Evolutionary conservation across 495 filamentous ascomycete genomes (phyloP).

Genomic region (Talaromyces ruber): DNA sequence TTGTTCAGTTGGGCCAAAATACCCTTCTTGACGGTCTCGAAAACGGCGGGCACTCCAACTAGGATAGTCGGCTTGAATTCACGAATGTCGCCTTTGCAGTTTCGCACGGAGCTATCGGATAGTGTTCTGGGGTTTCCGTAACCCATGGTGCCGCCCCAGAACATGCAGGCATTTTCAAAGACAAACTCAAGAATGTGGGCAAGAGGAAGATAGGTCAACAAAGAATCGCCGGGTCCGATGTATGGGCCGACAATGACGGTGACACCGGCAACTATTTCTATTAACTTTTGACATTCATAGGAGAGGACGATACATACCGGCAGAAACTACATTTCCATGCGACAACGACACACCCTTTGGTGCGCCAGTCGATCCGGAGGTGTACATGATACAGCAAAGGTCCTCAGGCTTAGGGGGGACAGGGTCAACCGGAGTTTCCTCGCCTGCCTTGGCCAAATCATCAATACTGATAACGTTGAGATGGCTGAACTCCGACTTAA

Average conservation of each 20-base stretch:
- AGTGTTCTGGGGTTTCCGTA: constrained; percentile 93
- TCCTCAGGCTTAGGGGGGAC: constrained; percentile 76
- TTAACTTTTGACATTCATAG: background rate
- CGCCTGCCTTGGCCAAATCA: constrained; percentile 72
- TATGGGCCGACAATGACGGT: constrained; percentile 76
- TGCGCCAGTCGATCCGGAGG: constrained; percentile 92
- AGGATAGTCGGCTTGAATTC: constrained; percentile 89
- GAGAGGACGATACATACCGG: constrained; percentile 46
- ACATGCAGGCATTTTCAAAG: constrained; percentile 87
- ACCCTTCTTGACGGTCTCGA: constrained; percentile 98
- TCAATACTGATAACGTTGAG: constrained; percentile 77
- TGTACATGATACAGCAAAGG: constrained; percentile 99
- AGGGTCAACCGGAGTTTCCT: constrained; percentile 74
- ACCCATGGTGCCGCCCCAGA: constrained; percentile 95
- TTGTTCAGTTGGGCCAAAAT: constrained; percentile 80
- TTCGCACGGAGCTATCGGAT: constrained; percentile 80
- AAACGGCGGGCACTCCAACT: constrained; percentile 93
- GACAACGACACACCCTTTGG: constrained; percentile 93
- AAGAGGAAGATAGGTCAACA: constrained; percentile 87
- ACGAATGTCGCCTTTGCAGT: constrained; percentile 92
- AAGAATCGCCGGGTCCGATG: constrained; percentile 74
- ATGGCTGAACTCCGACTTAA: constrained; percentile 62
- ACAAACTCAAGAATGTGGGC: constrained; percentile 97
- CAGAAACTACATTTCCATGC: constrained; percentile 82
- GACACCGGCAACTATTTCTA: constrained; percentile 69